Conservation (phyloP, 1,284 basidiomycete species). For the Vanrija sp. region DNA sequence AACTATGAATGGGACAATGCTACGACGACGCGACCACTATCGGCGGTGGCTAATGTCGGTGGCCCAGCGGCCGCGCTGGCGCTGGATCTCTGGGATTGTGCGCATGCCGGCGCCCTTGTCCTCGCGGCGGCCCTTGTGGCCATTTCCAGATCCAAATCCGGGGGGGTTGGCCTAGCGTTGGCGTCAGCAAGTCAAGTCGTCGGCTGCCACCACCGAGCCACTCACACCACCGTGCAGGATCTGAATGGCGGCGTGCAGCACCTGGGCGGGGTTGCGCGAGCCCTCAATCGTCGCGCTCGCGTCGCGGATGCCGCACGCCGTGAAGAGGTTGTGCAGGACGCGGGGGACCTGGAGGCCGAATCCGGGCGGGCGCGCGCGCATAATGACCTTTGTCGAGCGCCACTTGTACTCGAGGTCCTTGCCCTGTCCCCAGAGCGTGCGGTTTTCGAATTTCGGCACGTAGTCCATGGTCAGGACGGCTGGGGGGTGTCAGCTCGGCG, state of each 20-base stretch:
- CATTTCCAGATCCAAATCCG: conserved; percentile 40
- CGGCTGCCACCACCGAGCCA: conserved; percentile 1
- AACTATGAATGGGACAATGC: background rate
- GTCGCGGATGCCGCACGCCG: conserved; percentile 91
- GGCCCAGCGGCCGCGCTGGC: conserved; percentile 47
- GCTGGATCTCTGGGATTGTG: conserved; percentile 44
- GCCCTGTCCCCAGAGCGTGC: conserved; percentile 71
- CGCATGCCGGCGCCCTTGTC: conserved; percentile 49
- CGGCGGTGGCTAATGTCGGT: conserved; percentile 35
- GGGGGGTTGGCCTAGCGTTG: conserved; percentile 18
- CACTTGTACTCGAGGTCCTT: conserved; percentile 73
- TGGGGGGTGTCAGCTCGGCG: conserved; percentile 9
- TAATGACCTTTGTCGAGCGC: conserved; percentile 74
- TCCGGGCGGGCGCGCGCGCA: conserved; percentile 82
- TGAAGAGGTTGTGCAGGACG: conserved; percentile 76
- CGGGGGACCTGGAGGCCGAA: conserved; percentile 90
- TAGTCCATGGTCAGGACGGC: conserved; percentile 64
- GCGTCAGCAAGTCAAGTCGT: background rate
- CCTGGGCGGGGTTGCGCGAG: conserved; percentile 72
- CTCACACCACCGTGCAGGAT: conserved; percentile 48
- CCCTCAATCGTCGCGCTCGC: conserved; percentile 91
- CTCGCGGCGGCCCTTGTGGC: conserved; percentile 30
- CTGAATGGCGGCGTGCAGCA: conserved; percentile 51
- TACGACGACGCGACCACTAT: background rate
- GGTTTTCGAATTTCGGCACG: conserved; percentile 80